Conservation (phyloP, 2,329 filamentous ascomycete species). For the Aspergillus neotritici region DNA sequence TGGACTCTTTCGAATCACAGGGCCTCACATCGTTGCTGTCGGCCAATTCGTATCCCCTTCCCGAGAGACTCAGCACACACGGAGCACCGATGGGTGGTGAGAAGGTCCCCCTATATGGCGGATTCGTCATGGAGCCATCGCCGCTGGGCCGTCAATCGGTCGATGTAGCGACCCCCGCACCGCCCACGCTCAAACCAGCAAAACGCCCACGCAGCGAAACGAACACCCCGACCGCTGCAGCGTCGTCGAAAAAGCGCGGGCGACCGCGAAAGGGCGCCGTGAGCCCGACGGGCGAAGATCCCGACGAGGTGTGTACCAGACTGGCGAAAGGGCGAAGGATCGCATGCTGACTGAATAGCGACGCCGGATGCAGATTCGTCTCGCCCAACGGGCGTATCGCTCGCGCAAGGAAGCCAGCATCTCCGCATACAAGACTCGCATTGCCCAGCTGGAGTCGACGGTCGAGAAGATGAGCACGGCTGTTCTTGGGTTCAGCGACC, state of each 20-base stretch:
- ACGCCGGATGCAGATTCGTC: slow-evolving; percentile 21
- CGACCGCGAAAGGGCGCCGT: slow-evolving; percentile 15
- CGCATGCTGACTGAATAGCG: slow-evolving; percentile 10
- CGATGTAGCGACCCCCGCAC: background rate
- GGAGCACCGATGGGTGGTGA: background rate
- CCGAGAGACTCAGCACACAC: too few species aligned
- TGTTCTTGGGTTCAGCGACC: slow-evolving; percentile 18
- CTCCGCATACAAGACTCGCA: slow-evolving; percentile 15
- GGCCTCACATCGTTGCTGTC: too few species aligned
- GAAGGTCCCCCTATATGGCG: background rate
- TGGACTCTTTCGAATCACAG: background rate
- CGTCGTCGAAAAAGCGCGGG: slow-evolving; percentile 14
- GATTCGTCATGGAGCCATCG: too few species aligned
- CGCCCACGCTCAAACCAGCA: background rate
- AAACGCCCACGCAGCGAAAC: slow-evolving; percentile 1
- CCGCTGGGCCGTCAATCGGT: too few species aligned
- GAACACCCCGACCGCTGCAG: background rate
- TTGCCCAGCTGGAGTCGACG: slow-evolving; percentile 14
- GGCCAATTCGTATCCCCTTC: too few species aligned
- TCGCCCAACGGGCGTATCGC: slow-evolving; percentile 23
- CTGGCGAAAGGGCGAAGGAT: too few species aligned
- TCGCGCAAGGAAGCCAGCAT: slow-evolving; percentile 21
- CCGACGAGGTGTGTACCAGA: slow-evolving; percentile 14
- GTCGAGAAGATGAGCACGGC: slow-evolving; percentile 21
- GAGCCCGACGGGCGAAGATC: slow-evolving; percentile 7